These are phyloP conservation scores for Babjeviella inositovora DNA, from an alignment of 805 yeast genomes.

Conservation along the genomic window DNA sequence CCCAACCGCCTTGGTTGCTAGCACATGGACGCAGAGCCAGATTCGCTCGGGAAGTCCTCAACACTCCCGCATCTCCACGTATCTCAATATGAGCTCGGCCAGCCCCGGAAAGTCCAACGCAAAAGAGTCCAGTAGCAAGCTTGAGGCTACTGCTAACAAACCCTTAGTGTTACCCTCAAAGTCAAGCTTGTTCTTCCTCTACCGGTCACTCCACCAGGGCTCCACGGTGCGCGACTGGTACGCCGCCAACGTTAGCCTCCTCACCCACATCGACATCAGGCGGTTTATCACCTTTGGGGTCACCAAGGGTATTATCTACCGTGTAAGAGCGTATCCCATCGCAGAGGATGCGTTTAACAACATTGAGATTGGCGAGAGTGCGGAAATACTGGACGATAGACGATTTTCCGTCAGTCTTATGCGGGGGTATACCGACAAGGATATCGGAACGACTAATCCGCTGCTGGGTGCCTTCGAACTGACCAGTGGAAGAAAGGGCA, in stretches of 20 bases:
- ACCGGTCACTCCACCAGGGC: constrained; percentile 67
- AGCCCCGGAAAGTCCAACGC: no score
- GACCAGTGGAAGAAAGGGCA: no score
- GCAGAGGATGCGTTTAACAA: constrained; percentile 3
- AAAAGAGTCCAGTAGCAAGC: no score
- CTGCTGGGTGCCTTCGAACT: no score
- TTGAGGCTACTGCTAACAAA: no score
- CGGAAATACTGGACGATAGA: constrained; percentile 7
- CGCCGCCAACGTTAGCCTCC: constrained; percentile 35
- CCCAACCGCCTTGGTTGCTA: no score
- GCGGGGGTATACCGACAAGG: constrained; percentile 10
- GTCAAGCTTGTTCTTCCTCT: constrained; percentile 54
- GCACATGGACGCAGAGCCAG: no score
- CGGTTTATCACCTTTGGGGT: constrained; percentile 81
- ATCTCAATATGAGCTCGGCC: no score
- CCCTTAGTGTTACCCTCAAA: constrained; percentile 44
- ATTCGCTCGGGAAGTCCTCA: no score
- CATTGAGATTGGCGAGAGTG: constrained; percentile 6
- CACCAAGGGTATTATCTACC: constrained; percentile 62
- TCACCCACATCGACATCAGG: constrained; percentile 64
- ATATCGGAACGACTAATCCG: no score
- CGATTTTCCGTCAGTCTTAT: constrained; percentile 11
- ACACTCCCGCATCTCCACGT: no score
- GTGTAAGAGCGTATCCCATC: constrained; percentile 68
- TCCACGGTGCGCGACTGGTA: constrained; percentile 73